phyloP scores from a whole-genome alignment of 768 basidiomycete genomes.

The Auricularia sp. region DNA sequence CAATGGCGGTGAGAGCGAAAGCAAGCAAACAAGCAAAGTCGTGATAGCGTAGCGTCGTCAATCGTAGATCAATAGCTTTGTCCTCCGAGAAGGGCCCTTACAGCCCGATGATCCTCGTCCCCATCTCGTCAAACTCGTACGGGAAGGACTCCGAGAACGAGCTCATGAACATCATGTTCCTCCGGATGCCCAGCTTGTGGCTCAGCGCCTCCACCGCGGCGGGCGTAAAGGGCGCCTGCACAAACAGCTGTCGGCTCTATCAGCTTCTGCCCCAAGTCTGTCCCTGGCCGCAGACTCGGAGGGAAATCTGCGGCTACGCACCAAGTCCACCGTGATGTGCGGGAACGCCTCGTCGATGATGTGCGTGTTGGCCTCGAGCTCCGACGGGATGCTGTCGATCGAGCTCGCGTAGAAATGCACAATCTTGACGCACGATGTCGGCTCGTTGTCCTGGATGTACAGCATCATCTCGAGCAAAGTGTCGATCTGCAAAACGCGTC shows the following conservation, averaged over 20 bases:
- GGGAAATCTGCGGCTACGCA: constrained; percentile 18
- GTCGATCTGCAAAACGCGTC: constrained; percentile 41
- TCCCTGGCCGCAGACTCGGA: background rate
- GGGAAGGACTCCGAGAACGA: constrained; percentile 14
- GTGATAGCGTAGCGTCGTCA: background rate
- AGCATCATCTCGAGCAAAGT: constrained; percentile 52
- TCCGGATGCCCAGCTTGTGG: constrained; percentile 37
- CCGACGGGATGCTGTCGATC: constrained; percentile 43
- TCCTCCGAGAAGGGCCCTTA: background rate
- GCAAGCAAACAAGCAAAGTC: background rate
- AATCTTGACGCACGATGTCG: constrained; percentile 58
- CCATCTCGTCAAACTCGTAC: background rate
- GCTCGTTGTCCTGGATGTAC: constrained; percentile 60
- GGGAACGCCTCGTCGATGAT: constrained; percentile 59
- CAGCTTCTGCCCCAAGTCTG: background rate
- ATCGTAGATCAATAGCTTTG: background rate
- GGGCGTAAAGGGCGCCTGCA: constrained; percentile 36
- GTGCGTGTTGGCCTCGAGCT: constrained; percentile 63
- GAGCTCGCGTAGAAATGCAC: constrained; percentile 53
- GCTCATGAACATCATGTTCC: constrained; percentile 52
- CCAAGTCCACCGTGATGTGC: constrained; percentile 52
- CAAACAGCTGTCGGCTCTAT: constrained; percentile 29
- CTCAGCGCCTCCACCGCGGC: constrained; percentile 39
- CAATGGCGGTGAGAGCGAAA: too few relatives aligned
- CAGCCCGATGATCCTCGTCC: background rate